phyloP scores from a whole-genome alignment of 1,284 basidiomycete species.

The Testicularia cyperi region DNA sequence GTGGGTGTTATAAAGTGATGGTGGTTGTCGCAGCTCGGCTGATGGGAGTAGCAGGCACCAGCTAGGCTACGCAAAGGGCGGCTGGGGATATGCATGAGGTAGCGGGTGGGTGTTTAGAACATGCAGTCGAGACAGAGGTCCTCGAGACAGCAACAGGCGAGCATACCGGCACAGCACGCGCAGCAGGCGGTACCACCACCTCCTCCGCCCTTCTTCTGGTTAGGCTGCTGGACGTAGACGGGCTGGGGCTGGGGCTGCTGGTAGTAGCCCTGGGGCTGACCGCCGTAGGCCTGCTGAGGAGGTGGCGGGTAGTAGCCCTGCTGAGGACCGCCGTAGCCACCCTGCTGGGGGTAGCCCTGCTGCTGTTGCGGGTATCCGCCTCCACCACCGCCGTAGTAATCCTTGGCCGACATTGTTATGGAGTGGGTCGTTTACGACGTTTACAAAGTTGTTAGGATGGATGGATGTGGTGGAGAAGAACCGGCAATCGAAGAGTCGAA shows the following conservation, averaged over 20 bases:
- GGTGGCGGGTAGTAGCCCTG: conserved; percentile 43
- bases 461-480: no score
- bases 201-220: conserved; percentile 22
- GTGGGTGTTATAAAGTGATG: no score
- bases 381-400: conserved; percentile 40
- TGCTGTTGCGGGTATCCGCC: conserved; percentile 9
- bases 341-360: conserved; percentile 27
- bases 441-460: no score
- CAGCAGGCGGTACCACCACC: conserved; percentile 24
- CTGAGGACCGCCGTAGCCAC: conserved; percentile 13
- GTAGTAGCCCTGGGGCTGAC: conserved; percentile 42
- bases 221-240: conserved; percentile 44
- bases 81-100: no score
- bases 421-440: no score
- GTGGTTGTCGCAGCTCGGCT: no score
- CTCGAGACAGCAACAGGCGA: conserved; percentile 45
- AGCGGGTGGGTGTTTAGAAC: no score
- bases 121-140: conserved; percentile 46
- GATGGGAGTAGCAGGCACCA: no score
- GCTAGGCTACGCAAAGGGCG: no score
- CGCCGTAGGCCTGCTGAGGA: conserved; percentile 46
- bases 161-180: conserved; percentile 47
- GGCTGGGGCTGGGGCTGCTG: conserved; percentile 44
- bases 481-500: no score
- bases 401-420: conserved; percentile 48